Conservation (phyloP, 116 monocot genomes). For the Zostera marina region DNA sequence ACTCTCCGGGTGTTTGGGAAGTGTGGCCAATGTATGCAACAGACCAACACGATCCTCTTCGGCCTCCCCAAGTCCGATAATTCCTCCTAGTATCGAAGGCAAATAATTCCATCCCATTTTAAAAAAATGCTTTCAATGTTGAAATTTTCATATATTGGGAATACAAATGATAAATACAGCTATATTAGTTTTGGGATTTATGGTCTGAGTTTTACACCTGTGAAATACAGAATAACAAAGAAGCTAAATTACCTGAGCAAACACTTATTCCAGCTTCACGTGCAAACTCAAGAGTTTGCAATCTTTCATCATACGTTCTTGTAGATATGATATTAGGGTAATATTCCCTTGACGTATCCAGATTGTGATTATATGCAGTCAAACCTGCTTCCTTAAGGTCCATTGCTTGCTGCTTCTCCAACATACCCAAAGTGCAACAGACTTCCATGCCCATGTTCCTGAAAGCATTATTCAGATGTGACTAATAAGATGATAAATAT, state of each 20-base stretch:
- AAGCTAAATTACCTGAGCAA: conserved; percentile 57
- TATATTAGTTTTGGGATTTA: background rate
- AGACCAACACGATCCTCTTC: conserved; percentile 89
- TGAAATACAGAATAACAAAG: background rate
- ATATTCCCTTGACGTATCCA: conserved; percentile 97
- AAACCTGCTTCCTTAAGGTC: conserved; percentile 92
- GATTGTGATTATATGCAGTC: conserved; percentile 98
- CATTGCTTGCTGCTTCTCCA: conserved; percentile 92
- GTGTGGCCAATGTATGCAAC: conserved; percentile 80
- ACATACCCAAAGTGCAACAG: conserved; percentile 94
- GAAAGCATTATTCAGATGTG: background rate
- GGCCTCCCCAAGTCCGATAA: conserved; percentile 92
- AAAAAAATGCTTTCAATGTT: no score
- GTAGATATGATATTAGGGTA: conserved; percentile 95
- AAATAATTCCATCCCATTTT: background rate
- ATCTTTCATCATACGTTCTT: conserved; percentile 88
- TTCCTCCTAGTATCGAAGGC: conserved; percentile 44
- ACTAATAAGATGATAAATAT: background rate
- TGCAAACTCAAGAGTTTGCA: conserved; percentile 73
- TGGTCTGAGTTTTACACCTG: background rate
- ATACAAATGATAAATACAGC: background rate
- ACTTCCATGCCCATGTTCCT: conserved; percentile 99
- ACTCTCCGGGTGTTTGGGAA: conserved; percentile 90
- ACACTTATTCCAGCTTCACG: conserved; percentile 91
- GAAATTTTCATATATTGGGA: background rate